Evolutionary conservation across 495 filamentous ascomycete species (phyloP).

Genomic region (Copromyces sp.): DNA sequence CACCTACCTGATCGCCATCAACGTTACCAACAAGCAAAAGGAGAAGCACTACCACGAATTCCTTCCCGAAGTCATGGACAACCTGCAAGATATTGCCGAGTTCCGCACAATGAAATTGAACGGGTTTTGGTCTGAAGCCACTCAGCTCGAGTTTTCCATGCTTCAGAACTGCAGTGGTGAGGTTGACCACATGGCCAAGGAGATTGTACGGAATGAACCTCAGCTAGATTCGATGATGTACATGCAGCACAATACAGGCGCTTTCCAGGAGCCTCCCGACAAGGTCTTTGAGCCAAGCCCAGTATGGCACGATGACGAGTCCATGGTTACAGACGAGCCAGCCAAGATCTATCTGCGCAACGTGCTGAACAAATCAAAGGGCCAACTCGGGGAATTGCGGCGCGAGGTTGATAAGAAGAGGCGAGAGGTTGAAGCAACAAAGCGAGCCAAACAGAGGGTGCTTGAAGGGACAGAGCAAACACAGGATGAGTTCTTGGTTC

Average conservation of each 20-base stretch:
- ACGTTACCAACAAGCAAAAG: slow-evolving; percentile 92
- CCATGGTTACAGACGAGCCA: slow-evolving; percentile 69
- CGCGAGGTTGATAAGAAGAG: slow-evolving; percentile 75
- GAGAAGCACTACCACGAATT: slow-evolving; percentile 96
- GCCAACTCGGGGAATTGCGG: slow-evolving; percentile 64
- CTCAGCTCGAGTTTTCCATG: slow-evolving; percentile 63
- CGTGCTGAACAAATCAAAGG: slow-evolving; percentile 79
- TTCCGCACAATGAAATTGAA: slow-evolving; percentile 77
- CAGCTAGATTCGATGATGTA: slow-evolving; percentile 95
- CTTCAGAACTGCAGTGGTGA: slow-evolving; percentile 61
- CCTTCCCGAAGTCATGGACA: slow-evolving; percentile 85
- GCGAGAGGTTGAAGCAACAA: slow-evolving; percentile 67
- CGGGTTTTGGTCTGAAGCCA: slow-evolving; percentile 68
- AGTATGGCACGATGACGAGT: slow-evolving; percentile 90
- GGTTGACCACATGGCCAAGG: slow-evolving; percentile 57
- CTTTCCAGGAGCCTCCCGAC: slow-evolving; percentile 72
- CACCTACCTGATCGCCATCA: slow-evolving; percentile 88
- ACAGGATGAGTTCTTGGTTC: slow-evolving; percentile 69
- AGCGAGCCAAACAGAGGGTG: slow-evolving; percentile 60
- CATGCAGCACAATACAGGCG: slow-evolving; percentile 73
- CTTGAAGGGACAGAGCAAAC: slow-evolving; percentile 68
- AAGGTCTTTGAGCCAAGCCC: slow-evolving; percentile 89
- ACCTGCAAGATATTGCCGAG: slow-evolving; percentile 83
- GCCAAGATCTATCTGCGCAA: slow-evolving; percentile 90
- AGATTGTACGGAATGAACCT: slow-evolving; percentile 84